These are phyloP conservation scores for Botrytis paeoniae DNA, from an alignment of 2,329 filamentous ascomycete species.

Conservation along the genomic window DNA sequence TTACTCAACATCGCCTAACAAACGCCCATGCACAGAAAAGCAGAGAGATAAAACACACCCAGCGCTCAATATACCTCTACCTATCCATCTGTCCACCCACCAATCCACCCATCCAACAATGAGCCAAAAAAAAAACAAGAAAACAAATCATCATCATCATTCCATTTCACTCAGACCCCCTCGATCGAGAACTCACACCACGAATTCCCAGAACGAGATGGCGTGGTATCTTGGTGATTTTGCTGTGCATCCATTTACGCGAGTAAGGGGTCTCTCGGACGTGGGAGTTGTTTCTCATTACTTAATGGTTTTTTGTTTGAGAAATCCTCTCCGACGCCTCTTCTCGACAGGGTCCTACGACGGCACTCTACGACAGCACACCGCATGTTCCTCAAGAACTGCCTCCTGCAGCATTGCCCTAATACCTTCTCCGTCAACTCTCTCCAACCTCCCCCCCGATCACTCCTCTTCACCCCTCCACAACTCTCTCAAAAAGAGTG, in stretches of 20 bases:
- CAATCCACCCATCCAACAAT: too few species aligned
- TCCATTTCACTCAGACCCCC: not conserved
- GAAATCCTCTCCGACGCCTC: not conserved
- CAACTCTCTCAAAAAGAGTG: not conserved
- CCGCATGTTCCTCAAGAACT: too few species aligned
- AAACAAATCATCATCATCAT: not conserved
- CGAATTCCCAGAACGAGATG: not conserved
- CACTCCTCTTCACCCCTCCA: not conserved
- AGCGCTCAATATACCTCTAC: too few species aligned
- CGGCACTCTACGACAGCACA: too few species aligned
- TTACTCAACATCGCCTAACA: not conserved
- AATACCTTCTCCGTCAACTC: not conserved
- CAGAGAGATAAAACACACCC: too few species aligned
- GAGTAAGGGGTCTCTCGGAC: not conserved
- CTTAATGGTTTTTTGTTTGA: not conserved
- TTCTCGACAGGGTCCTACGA: too few species aligned
- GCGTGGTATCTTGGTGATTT: not conserved
- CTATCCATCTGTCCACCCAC: too few species aligned
- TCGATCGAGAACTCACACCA: not conserved
- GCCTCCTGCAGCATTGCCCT: too few species aligned
- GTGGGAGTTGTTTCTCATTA: not conserved
- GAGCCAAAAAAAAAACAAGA: too few species aligned
- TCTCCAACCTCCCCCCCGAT: not conserved
- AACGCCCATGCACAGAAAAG: not conserved
- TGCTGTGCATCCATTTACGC: rapidly evolving